Evolutionary conservation across 163 green algal species (phyloP).

Genomic region (Chlorella variabilis): DNA sequence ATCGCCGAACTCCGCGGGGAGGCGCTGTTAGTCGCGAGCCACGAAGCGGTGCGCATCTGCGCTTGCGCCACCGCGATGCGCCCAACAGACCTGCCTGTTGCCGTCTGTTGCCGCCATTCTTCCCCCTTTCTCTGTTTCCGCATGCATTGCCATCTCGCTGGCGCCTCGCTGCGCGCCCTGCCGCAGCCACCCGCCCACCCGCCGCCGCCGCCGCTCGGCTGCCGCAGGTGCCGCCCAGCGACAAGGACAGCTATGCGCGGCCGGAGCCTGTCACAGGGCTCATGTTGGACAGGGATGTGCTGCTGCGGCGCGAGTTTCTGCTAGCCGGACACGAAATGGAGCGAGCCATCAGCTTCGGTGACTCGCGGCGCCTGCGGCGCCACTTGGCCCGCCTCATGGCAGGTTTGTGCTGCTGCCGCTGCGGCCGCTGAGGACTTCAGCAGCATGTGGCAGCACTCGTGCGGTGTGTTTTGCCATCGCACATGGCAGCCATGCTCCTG

Average conservation of each 20-base stretch:
- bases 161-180: too few species aligned
- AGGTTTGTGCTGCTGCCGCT: too few species aligned
- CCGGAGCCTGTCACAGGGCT: neutral
- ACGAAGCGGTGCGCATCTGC: neutral
- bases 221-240: conserved; percentile 7
- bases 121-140: too few species aligned
- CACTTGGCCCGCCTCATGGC: conserved; percentile 6
- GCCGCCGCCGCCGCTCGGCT: too few species aligned
- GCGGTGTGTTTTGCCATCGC: neutral
- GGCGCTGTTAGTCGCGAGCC: neutral
- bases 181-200: too few species aligned
- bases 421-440: too few species aligned
- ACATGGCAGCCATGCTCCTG: neutral
- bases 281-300: neutral
- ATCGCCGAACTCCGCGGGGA: neutral
- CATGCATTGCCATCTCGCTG: too few species aligned
- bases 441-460: neutral
- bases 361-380: conserved; percentile 10
- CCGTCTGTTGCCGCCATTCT: too few species aligned
- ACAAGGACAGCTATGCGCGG: neutral
- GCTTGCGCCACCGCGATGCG: too few species aligned
- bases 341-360: conserved; percentile 1
- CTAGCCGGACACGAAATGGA: conserved; percentile 11
- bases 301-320: neutral
- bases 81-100: neutral